Conservation (phyloP, 805 yeast genomes). For the Candida lessepsii region DNA sequence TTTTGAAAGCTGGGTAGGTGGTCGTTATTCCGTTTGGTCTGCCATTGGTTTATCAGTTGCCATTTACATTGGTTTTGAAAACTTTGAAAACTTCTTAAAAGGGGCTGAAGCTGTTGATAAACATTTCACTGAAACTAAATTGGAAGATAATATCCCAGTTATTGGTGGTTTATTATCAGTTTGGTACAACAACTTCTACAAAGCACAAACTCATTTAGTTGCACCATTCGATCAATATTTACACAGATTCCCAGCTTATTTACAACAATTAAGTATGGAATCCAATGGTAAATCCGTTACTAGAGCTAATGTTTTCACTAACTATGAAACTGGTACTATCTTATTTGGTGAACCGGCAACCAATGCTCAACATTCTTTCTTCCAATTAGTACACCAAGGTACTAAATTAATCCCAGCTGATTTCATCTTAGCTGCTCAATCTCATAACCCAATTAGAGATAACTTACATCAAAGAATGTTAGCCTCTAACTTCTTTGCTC, state of each 20-base stretch:
- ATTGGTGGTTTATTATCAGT: constrained; percentile 91
- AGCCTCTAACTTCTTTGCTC: constrained; percentile 99
- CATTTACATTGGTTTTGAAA: constrained; percentile 90
- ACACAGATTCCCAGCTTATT: constrained; percentile 98
- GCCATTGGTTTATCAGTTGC: constrained; percentile 97
- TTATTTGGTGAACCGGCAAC: constrained; percentile 99
- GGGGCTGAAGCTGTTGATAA: constrained; percentile 98
- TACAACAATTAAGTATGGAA: constrained; percentile 98
- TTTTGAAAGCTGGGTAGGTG: constrained; percentile 98
- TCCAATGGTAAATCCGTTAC: constrained; percentile 98
- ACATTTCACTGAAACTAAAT: constrained; percentile 81
- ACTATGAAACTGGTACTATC: constrained; percentile 94
- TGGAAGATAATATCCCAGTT: constrained; percentile 88
- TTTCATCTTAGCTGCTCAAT: constrained; percentile 93
- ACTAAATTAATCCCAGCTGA: constrained; percentile 96
- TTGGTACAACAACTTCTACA: constrained; percentile 98
- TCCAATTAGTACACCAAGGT: constrained; percentile 99
- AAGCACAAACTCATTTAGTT: constrained; percentile 97
- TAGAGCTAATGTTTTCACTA: constrained; percentile 85
- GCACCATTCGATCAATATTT: constrained; percentile 99
- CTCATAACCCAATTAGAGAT: constrained; percentile 94
- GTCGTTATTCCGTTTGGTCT: constrained; percentile 99
- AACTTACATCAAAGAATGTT: constrained; percentile 96
- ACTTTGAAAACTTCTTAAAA: constrained; percentile 85
- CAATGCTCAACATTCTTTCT: constrained; percentile 98